Evolutionary conservation across 306 rosid species (phyloP).

Genomic region (Cicer cuneatum): DNA sequence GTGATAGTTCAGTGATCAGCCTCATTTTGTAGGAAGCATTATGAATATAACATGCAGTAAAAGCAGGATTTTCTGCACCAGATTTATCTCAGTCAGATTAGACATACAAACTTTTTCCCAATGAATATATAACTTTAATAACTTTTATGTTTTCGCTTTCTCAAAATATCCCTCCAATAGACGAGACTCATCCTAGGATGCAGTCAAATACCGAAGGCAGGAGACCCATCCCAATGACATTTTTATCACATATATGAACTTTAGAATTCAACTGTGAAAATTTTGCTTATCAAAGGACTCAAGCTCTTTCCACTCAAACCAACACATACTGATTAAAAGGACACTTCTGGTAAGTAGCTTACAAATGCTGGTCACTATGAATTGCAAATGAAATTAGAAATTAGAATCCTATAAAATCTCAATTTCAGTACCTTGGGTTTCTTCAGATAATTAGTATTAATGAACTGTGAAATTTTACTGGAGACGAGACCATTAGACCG

Average conservation of each 20-base stretch:
- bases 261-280: background rate
- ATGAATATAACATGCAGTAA: background rate
- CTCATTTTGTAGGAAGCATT: constrained; percentile 24
- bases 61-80: background rate
- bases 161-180: background rate
- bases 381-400: constrained; percentile 27
- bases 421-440: constrained; percentile 65
- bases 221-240: constrained; percentile 6
- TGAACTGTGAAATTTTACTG: constrained; percentile 52
- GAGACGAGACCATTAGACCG: constrained; percentile 51
- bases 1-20: constrained; percentile 27
- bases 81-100: constrained; percentile 20
- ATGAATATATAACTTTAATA: background rate
- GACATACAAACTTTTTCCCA: background rate
- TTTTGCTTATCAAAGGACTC: too few relatives aligned
- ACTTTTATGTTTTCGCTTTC: background rate
- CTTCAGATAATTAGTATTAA: constrained; percentile 47
- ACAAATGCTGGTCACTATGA: constrained; percentile 7
- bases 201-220: background rate
- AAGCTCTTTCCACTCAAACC: constrained; percentile 15
- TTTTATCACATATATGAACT: background rate
- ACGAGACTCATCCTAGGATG: background rate
- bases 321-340: background rate
- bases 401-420: constrained; percentile 4
- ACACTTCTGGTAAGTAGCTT: background rate